Percentiles rank a stretch among this genome's conserved stretches.
Evolutionary conservation across 495 filamentous ascomycete species (phyloP).

Genomic region (Aspergillus nidulans): DNA sequence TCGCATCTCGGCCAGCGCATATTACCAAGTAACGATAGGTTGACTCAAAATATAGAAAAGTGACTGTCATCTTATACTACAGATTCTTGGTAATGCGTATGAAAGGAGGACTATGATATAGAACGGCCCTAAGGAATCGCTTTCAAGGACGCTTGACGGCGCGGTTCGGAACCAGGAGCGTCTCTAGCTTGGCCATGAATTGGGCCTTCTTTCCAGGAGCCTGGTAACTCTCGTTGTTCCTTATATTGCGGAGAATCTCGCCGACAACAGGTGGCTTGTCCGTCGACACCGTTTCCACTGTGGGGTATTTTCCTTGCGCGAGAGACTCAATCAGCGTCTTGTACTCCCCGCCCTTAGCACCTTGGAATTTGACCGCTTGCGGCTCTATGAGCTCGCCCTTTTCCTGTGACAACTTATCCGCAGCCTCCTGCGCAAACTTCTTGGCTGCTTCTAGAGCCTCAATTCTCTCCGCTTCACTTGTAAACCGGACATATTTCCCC

Average conservation of each 20-base stretch:
- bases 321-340: slow-evolving; percentile 65
- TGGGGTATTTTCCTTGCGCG: slow-evolving; percentile 53
- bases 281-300: slow-evolving; percentile 10
- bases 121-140: slow-evolving; percentile 8
- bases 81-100: too few species aligned
- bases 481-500: slow-evolving; percentile 39
- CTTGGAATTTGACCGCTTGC: slow-evolving; percentile 29
- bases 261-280: slow-evolving; percentile 28
- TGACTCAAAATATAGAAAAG: too few species aligned
- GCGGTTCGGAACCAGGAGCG: slow-evolving; percentile 31
- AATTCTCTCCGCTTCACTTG: slow-evolving; percentile 34
- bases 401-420: slow-evolving; percentile 39
- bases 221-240: slow-evolving; percentile 44
- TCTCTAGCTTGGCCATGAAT: slow-evolving; percentile 42
- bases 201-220: slow-evolving; percentile 35
- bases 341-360: slow-evolving; percentile 53
- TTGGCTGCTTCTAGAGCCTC: slow-evolving; percentile 35
- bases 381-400: slow-evolving; percentile 39
- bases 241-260: slow-evolving; percentile 34
- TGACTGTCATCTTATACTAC: not conserved
- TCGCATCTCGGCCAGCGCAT: not conserved
- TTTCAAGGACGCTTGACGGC: slow-evolving; percentile 27
- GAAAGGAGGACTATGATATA: slow-evolving; percentile 25
- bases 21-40: too few species aligned
- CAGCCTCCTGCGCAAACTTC: slow-evolving; percentile 31